Evolutionary conservation across 805 yeast genomes (phyloP), one percentile per base, ranked within the genome.

Genomic region (Wickerhamiella sorbophila): DNA sequence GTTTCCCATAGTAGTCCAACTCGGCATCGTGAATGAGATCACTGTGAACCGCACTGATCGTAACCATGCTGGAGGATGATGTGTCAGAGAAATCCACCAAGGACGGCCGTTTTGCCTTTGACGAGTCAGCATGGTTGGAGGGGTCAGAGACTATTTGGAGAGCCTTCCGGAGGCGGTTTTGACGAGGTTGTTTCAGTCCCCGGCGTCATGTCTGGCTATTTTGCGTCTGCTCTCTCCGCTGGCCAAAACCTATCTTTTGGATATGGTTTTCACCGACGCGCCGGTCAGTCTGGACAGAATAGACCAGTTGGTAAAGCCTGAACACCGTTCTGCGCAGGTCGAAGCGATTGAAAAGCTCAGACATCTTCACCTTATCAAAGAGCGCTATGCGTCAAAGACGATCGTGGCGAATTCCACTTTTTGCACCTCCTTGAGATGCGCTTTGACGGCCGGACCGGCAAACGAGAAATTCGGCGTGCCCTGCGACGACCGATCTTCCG

Each of bases 11-110:
- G 68, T 88, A 91, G 61, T 91, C 98, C 56, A 91, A 72, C 41
- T 84, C 95, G 15, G 97, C 98, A 58, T 91, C 98, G 62, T 91
- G 98, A 55, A 86, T 84, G 56, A 85, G 66, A 62, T 86, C 95
- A 50, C 81, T 85, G 61, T 87, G 96, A 20, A 94, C 91, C 62
- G 86, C 85, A 26, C 82, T 78, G 60, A 87, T 81, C 39, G 93
- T 76, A 40, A 84, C 94, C 95, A 49, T 50, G 39, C 21, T 29
- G 36, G 42, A n/a, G n/a, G n/a, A n/a, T 24, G 29, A 24, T 24
- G 29, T 24, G 29, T 24, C 29, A 24, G 29, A 12, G 18, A 38
- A 17, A 29, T 17, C 27, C 21, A 22, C 32, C 8, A 12, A 29
- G 37, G 12, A 20, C n/a, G n/a, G n/a, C n/a, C n/a, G n/a, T n/a